Evolutionary conservation across 2,329 filamentous ascomycete species (phyloP).

Genomic region (Fusarium tuaranense): DNA sequence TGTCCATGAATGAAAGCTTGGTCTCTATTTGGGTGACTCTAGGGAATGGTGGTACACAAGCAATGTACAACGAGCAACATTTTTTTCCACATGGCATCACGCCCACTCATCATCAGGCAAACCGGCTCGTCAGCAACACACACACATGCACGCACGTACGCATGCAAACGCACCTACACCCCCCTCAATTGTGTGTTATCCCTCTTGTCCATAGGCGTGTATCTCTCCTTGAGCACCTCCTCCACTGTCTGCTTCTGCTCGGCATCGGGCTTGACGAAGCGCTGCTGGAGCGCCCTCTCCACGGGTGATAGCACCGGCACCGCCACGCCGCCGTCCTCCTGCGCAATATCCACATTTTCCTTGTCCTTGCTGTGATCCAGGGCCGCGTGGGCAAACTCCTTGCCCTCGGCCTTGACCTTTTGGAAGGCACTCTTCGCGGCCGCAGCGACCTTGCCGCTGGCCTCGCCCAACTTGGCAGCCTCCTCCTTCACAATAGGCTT

Average conservation of each 20-base stretch:
- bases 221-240: slow-evolving; percentile 67
- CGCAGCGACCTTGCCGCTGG: slow-evolving; percentile 43
- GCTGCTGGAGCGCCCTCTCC: slow-evolving; percentile 63
- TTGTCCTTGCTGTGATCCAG: slow-evolving; percentile 49
- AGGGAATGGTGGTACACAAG: slow-evolving; percentile 47
- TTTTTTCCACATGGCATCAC: slow-evolving; percentile 11
- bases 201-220: slow-evolving; percentile 60
- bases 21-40: slow-evolving; percentile 42
- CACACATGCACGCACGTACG: background rate
- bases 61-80: slow-evolving; percentile 43
- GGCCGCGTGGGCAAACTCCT: slow-evolving; percentile 36
- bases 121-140: slow-evolving; percentile 11
- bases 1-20: slow-evolving; percentile 19
- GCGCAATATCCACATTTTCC: slow-evolving; percentile 49
- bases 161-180: slow-evolving; percentile 39
- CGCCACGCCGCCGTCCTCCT: slow-evolving; percentile 49
- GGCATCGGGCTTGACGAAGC: slow-evolving; percentile 59
- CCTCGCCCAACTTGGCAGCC: slow-evolving; percentile 37
- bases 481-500: slow-evolving; percentile 51
- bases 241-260: slow-evolving; percentile 61
- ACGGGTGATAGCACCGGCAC: slow-evolving; percentile 50
- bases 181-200: slow-evolving; percentile 60
- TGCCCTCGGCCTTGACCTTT: slow-evolving; percentile 45
- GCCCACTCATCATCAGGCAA: slow-evolving; percentile 21
- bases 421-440: slow-evolving; percentile 53